Percentiles rank a stretch among this genome's conserved stretches.
Conservation (phyloP, 202 grass and related monocot species). For the Digitaria exilis region DNA sequence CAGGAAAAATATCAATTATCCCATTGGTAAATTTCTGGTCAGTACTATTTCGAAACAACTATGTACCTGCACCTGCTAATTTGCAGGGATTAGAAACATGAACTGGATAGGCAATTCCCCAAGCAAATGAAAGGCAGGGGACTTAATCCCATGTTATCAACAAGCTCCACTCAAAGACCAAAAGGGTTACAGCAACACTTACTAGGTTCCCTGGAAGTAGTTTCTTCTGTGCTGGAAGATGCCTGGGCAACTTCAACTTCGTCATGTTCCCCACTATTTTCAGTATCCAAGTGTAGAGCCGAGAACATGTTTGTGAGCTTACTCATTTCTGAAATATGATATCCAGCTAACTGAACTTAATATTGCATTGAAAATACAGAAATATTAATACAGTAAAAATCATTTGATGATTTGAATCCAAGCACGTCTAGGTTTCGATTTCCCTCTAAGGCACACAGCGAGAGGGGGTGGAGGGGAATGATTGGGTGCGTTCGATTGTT, state of each 20-base stretch:
- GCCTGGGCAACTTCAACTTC: constrained; percentile 24
- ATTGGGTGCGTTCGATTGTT: not conserved
- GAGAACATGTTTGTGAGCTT: constrained; percentile 61
- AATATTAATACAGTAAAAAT: not conserved
- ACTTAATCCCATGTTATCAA: constrained; percentile 5
- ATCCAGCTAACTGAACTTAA: not conserved
- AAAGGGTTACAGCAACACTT: not conserved
- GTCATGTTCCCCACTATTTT: constrained; percentile 50
- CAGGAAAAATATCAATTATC: not conserved
- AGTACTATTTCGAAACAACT: not conserved
- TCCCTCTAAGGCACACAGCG: not conserved
- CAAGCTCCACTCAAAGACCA: not conserved
- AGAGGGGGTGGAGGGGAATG: not conserved
- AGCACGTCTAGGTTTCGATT: not conserved
- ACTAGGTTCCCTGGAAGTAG: constrained; percentile 46
- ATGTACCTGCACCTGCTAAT: not conserved
- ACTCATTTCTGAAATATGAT: constrained; percentile 38
- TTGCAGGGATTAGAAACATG: constrained; percentile 5
- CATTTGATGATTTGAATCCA: not conserved
- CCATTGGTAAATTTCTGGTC: not conserved
- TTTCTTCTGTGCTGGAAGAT: constrained; percentile 25
- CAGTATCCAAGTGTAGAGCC: constrained; percentile 54
- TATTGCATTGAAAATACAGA: not conserved
- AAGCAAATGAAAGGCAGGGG: not conserved
- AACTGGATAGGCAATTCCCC: not conserved